These are phyloP conservation scores for Fusarium sacchari DNA, from an alignment of 2,329 filamentous ascomycete genomes.

Conservation along the genomic window DNA sequence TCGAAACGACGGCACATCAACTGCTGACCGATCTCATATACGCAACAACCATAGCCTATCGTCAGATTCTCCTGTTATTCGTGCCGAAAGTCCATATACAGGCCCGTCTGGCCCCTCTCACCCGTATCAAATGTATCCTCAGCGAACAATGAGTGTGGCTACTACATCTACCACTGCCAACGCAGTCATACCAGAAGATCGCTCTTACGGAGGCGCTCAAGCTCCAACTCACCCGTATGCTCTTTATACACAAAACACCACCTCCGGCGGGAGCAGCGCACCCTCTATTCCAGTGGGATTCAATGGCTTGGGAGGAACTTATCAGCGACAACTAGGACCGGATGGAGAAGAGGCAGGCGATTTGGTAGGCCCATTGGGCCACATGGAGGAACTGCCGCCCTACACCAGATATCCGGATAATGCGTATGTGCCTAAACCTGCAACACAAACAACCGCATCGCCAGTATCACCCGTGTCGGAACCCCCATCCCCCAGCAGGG, in stretches of 20 bases:
- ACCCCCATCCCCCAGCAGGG: conserved; percentile 18
- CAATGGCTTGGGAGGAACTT: conserved; percentile 71
- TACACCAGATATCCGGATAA: conserved; percentile 91
- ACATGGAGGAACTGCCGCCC: conserved; percentile 89
- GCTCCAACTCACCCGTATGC: conserved; percentile 86
- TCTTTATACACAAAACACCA: conserved; percentile 84
- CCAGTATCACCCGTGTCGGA: conserved; percentile 16
- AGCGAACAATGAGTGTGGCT: conserved; percentile 75
- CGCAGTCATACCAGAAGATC: conserved; percentile 49
- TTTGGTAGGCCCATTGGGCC: conserved; percentile 86
- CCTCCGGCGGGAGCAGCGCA: conserved; percentile 57
- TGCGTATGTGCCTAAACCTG: conserved; percentile 54
- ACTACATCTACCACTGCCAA: conserved; percentile 75
- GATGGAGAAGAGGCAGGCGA: conserved; percentile 89
- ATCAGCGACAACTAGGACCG: conserved; percentile 77
- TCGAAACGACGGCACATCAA: conserved; percentile 58
- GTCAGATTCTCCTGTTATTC: conserved; percentile 52
- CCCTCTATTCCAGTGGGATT: conserved; percentile 76
- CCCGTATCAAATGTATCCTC: conserved; percentile 86
- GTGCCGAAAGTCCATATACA: conserved; percentile 71
- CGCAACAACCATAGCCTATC: conserved; percentile 47
- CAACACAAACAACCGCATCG: conserved; percentile 11
- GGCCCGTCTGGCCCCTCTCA: conserved; percentile 80
- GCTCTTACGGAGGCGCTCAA: conserved; percentile 66
- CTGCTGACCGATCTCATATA: conserved; percentile 23